Evolutionary conservation across 257 asterid genomes (phyloP).

Genomic region (Solanum pennellii): DNA sequence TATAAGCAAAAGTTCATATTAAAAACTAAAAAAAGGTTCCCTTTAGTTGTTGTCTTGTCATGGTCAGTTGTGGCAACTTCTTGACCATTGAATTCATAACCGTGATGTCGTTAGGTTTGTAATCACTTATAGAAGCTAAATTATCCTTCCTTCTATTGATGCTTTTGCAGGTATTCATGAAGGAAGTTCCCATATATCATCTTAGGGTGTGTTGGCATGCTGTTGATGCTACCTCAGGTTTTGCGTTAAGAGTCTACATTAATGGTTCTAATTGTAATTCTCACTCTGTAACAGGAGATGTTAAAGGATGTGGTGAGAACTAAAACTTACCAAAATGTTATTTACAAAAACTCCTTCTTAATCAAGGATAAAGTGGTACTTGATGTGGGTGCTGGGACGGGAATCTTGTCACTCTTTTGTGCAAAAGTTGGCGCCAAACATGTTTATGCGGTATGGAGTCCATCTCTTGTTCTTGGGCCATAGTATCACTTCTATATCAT

Average conservation of each 20-base stretch:
- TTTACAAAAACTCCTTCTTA: conserved; percentile 69
- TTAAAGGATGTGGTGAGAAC: conserved; percentile 86
- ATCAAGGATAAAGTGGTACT: conserved; percentile 87
- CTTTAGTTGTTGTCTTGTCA: not conserved
- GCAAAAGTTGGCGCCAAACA: conserved; percentile 91
- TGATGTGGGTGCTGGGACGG: conserved; percentile 97
- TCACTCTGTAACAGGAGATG: conserved; percentile 60
- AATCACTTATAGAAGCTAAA: not conserved
- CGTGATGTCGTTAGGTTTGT: not conserved
- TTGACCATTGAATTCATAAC: not conserved
- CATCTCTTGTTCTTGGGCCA: not conserved
- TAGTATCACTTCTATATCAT: not conserved
- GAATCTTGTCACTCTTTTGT: conserved; percentile 91
- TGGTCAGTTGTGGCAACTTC: not conserved
- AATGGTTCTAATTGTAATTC: not conserved
- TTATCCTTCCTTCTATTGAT: not conserved
- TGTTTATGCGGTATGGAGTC: conserved; percentile 35
- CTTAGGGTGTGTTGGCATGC: not conserved
- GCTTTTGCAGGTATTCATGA: conserved; percentile 90
- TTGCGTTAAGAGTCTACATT: not conserved
- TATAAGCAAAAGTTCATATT: not conserved
- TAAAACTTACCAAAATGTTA: conserved; percentile 77
- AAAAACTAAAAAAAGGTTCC: not conserved
- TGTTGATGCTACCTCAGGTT: not conserved
- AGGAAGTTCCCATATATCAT: conserved; percentile 35